Evolutionary conservation across 2,329 filamentous ascomycete species (phyloP).

Genomic region (Plenodomus biglobosus): DNA sequence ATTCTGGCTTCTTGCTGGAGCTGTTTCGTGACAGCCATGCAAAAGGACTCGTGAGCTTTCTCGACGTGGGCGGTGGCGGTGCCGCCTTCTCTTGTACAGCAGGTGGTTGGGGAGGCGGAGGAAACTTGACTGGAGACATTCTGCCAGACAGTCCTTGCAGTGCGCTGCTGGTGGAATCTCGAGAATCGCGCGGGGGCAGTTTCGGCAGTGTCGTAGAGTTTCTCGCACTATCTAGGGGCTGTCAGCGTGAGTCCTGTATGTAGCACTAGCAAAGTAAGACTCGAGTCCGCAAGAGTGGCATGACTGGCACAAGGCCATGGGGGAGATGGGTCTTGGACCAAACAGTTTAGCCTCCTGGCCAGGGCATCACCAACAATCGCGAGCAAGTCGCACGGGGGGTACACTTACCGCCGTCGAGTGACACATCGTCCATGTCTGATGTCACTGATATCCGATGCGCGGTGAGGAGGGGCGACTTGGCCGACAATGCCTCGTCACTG

Average conservation of each 20-base stretch:
- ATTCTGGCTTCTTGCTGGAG: constrained; percentile 62
- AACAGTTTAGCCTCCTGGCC: constrained; percentile 1
- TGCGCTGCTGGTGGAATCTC: constrained; percentile 30
- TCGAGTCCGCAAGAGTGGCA: background rate
- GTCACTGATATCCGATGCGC: constrained; percentile 58
- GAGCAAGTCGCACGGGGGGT: background rate
- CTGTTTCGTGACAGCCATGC: constrained; percentile 41
- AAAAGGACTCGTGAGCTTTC: constrained; percentile 72
- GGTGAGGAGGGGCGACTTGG: constrained; percentile 57
- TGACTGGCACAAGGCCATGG: background rate
- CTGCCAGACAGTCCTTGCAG: constrained; percentile 71
- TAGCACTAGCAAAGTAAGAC: background rate
- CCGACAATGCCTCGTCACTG: constrained; percentile 21
- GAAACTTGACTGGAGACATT: constrained; percentile 64
- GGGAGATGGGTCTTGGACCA: background rate
- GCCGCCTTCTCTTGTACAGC: constrained; percentile 30
- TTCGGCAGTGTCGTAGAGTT: constrained; percentile 47
- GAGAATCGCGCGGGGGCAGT: constrained; percentile 56
- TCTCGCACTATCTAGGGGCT: constrained; percentile 27
- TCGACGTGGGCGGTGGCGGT: constrained; percentile 42
- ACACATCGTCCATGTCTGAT: constrained; percentile 65
- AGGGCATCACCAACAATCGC: constrained; percentile 3
- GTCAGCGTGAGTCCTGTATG: constrained; percentile 16
- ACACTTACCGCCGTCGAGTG: constrained; percentile 60
- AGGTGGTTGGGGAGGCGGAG: constrained; percentile 41